Evolutionary conservation across 2,329 filamentous ascomycete species (phyloP).

Genomic region (Colletotrichum lentis): DNA sequence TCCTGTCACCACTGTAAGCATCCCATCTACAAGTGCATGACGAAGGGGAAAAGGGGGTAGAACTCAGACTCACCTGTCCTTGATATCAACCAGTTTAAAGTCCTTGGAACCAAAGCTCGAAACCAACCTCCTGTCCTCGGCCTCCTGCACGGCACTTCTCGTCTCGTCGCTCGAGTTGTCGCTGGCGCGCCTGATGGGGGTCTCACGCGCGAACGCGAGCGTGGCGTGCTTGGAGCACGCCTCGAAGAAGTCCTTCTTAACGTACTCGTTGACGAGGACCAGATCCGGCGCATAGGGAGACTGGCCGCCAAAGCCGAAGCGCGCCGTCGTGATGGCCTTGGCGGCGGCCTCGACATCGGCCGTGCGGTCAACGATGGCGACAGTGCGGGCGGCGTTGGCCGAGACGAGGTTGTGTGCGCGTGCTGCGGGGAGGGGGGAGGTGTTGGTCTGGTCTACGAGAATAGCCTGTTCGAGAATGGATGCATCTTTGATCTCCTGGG

Average conservation of each 20-base stretch:
- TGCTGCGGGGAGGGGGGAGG: background rate
- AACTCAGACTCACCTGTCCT: conserved; percentile 39
- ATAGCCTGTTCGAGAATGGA: conserved; percentile 20
- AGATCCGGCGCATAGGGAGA: conserved; percentile 70
- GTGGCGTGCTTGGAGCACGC: conserved; percentile 31
- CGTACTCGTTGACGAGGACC: conserved; percentile 71
- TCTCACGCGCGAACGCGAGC: conserved; percentile 48
- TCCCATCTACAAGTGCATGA: conserved; percentile 35
- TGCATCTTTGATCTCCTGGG: conserved; percentile 25
- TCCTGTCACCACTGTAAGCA: conserved; percentile 11
- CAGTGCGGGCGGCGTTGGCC: conserved; percentile 42
- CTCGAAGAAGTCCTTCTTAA: conserved; percentile 62
- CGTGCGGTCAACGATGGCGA: conserved; percentile 69
- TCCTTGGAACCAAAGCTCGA: conserved; percentile 33
- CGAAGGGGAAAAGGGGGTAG: conserved; percentile 38
- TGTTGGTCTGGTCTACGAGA: conserved; percentile 29
- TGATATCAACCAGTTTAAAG: conserved; percentile 34
- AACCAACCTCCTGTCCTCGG: conserved; percentile 41
- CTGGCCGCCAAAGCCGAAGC: conserved; percentile 62
- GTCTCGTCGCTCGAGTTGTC: conserved; percentile 39
- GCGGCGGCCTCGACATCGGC: conserved; percentile 64
- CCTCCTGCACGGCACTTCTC: conserved; percentile 40
- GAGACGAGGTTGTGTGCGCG: conserved; percentile 38
- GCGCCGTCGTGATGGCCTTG: conserved; percentile 59
- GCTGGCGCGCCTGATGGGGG: conserved; percentile 34